Conservation (phyloP, 345 rosid species). For the Eucalyptus erythrocorys region DNA sequence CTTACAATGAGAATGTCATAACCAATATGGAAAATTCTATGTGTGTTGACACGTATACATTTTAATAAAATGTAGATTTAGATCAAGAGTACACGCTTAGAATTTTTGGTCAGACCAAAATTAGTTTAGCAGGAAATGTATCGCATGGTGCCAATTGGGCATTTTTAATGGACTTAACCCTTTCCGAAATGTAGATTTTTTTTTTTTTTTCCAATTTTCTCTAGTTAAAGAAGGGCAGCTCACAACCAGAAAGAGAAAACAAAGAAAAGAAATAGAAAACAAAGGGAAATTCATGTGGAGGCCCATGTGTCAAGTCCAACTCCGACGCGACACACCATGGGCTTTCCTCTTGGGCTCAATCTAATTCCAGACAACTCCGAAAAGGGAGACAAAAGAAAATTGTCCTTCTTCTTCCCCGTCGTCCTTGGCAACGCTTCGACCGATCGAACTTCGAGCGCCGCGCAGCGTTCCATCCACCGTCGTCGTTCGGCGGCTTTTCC, state of each 20-base stretch:
- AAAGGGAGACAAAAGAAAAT: not conserved
- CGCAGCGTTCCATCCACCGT: not conserved
- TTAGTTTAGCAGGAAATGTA: not conserved
- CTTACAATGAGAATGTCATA: not conserved
- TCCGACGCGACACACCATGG: not conserved
- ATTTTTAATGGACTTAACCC: not conserved
- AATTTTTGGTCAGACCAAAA: not conserved
- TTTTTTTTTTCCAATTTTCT: too few species aligned
- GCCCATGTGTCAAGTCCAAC: not conserved
- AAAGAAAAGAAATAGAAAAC: not conserved
- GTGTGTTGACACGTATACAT: not conserved
- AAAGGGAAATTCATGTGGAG: not conserved
- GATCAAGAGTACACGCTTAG: accelerated
- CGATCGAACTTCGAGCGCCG: not conserved
- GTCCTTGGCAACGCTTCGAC: not conserved
- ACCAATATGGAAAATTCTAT: accelerated
- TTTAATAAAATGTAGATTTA: not conserved
- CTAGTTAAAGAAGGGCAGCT: not conserved
- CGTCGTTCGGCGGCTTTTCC: not conserved
- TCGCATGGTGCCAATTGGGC: not conserved
- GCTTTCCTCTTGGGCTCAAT: not conserved
- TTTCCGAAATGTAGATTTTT: not conserved
- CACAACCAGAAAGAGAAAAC: not conserved
- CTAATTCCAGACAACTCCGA: not conserved
- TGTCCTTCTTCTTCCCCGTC: not conserved